Conservation (phyloP, 1,284 basidiomycete species). For the Laetiporus sulphureus region DNA sequence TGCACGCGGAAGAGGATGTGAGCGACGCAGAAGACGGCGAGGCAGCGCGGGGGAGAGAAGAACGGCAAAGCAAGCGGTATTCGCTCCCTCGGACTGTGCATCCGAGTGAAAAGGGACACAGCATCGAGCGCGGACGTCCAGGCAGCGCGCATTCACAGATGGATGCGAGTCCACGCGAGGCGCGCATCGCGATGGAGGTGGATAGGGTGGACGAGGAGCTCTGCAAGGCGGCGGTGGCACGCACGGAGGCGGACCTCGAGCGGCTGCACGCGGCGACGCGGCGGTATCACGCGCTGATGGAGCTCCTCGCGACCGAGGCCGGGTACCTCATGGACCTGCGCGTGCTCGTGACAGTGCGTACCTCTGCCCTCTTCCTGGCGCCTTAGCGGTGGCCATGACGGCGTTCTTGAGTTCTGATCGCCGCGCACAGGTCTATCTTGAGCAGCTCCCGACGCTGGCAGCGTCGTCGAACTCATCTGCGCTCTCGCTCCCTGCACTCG, state of each 20-base stretch:
- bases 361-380: not conserved
- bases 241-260: constrained; percentile 13
- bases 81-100: too few relatives aligned
- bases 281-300: constrained; percentile 65
- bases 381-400: not conserved
- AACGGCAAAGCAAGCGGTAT: not conserved
- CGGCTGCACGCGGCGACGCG: constrained; percentile 10
- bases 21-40: constrained; percentile 8
- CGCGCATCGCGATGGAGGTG: constrained; percentile 11
- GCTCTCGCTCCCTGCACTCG: constrained; percentile 19
- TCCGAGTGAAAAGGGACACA: too few relatives aligned
- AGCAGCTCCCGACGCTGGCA: constrained; percentile 24
- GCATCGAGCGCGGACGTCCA: too few relatives aligned
- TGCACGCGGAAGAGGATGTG: constrained; percentile 15
- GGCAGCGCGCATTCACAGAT: too few relatives aligned
- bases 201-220: constrained; percentile 9
- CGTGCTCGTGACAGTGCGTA: constrained; percentile 63
- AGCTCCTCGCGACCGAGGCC: constrained; percentile 79
- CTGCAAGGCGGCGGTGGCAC: constrained; percentile 5
- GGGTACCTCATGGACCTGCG: constrained; percentile 76
- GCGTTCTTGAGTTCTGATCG: not conserved
- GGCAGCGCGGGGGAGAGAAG: not conserved
- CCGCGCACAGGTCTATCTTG: constrained; percentile 29
- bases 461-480: constrained; percentile 16
- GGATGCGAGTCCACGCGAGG: not conserved